phyloP scores from a whole-genome alignment of 1,284 basidiomycete species.

The Melampsora larici-populina region DNA sequence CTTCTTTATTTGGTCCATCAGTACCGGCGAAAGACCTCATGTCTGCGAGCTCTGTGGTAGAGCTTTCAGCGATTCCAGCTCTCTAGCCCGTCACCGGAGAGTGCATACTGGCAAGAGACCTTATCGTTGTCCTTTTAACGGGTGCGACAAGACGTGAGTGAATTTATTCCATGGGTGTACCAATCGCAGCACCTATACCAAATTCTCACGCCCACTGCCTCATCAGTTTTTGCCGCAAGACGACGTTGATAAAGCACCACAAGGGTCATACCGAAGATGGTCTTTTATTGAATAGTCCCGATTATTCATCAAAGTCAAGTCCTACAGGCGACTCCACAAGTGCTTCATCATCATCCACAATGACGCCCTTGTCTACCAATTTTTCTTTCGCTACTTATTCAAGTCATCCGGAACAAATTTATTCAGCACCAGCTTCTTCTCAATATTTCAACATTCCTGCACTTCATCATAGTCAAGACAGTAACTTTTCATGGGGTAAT shows the following conservation, averaged over 20 bases:
- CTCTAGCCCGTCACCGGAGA: slow-evolving; percentile 61
- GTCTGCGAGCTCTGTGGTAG: slow-evolving; percentile 58
- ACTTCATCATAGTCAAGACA: neutral
- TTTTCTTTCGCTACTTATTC: neutral
- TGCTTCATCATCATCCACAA: neutral
- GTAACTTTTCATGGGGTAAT: neutral
- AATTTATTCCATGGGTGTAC: neutral
- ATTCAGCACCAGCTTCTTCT: slow-evolving; percentile 6
- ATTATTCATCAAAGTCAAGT: neutral
- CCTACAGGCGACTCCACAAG: neutral
- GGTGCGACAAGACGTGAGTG: slow-evolving; percentile 43
- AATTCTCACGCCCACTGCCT: neutral
- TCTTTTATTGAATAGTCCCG: slow-evolving; percentile 30
- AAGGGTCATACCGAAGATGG: slow-evolving; percentile 48
- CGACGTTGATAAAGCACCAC: slow-evolving; percentile 56
- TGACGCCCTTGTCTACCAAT: neutral
- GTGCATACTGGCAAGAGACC: slow-evolving; percentile 58
- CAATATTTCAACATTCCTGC: slow-evolving; percentile 1
- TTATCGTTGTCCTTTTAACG: slow-evolving; percentile 45
- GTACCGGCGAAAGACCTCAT: slow-evolving; percentile 62
- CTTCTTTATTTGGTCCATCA: slow-evolving; percentile 49
- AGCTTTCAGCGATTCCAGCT: slow-evolving; percentile 61
- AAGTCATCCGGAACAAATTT: neutral
- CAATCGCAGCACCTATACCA: neutral
- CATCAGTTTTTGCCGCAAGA: slow-evolving; percentile 54